Base-by-base conservation (phyloP, 2,329 filamentous ascomycete genomes). In the Diplodia scrobiculata region DNA sequence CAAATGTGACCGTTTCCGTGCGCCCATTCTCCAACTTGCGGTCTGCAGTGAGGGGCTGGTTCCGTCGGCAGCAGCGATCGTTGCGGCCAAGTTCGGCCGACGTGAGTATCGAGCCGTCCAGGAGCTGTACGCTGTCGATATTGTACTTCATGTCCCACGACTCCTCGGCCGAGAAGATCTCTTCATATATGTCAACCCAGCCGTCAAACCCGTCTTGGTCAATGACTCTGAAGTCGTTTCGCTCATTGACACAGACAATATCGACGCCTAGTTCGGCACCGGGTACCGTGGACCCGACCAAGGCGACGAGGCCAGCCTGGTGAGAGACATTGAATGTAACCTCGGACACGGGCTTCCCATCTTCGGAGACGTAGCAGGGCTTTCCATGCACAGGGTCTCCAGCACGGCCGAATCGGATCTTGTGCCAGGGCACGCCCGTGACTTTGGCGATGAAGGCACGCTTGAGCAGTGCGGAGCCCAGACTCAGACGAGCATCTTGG, bases 271-370 rank as follows among this genome's bases (percentile, higher is more conserved):
- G 82, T 53, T 89, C 79, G 2, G 79, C 75, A 25, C 78, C 76
- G 0, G 27, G 19, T 68, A 59, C 11, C 70, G 75, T 60, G 10
- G 77, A 72, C 70, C 88, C 88, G 13, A 89, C 82, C 34, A 93
- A 79, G 1, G 85, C 85, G 0, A 92, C 90, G 17, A 94, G 79
- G 1, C 91, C 90, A 9, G 88, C 88, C 79, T 94, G 91, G 76
- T 94, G 91, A 53, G 86, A 89, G 65, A 93, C 84, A 77, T 94
- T 94, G 82, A 94, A 93, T 69, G 89, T 86, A 45, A 87, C 76
- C 74, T 19, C 62, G 67, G 78, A 71, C 69, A 79, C 53, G 65
- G 70, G 73, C 13, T 71, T 71, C 7, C 75, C 74, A 29, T 73
- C 82, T 77, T 78, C 66, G 67, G 78, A 69, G 71, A 84, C 76